Evolutionary conservation across 352 stramenopile species (phyloP).

Genomic region (Pythium apleroticum): DNA sequence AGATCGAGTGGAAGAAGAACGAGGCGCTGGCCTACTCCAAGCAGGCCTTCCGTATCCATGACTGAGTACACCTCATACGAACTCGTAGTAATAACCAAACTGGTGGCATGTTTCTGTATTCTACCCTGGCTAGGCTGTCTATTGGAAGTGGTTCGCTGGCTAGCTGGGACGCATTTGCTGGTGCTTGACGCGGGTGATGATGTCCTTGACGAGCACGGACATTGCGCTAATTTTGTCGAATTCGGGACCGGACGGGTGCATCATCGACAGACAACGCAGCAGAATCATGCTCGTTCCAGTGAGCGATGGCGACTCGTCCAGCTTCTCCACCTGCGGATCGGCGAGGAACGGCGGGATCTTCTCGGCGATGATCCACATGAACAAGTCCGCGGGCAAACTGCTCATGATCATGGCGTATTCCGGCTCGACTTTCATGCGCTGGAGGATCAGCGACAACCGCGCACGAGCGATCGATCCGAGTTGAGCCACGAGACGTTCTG

Average conservation of each 20-base stretch:
- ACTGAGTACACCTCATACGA: constrained; percentile 35
- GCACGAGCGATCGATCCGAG: constrained; percentile 71
- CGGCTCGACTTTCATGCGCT: constrained; percentile 71
- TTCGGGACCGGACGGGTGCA: constrained; percentile 49
- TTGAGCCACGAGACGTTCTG: constrained; percentile 54
- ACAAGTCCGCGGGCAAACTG: constrained; percentile 74
- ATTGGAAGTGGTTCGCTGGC: background rate
- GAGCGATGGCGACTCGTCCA: constrained; percentile 72
- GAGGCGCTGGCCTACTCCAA: constrained; percentile 39
- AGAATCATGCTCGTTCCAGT: constrained; percentile 74
- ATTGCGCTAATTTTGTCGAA: constrained; percentile 76
- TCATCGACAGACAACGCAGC: constrained; percentile 55
- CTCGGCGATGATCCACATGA: constrained; percentile 68
- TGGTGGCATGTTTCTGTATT: background rate
- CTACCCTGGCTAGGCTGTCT: background rate
- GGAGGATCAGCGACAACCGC: constrained; percentile 68
- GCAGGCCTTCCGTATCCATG: constrained; percentile 81
- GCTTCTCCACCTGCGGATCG: constrained; percentile 58
- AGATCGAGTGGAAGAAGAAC: constrained; percentile 73
- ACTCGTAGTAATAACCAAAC: background rate
- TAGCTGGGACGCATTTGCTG: constrained; percentile 26
- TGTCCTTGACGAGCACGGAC: constrained; percentile 81
- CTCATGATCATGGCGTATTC: constrained; percentile 84
- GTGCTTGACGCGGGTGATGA: constrained; percentile 69
- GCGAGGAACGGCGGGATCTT: constrained; percentile 50